Conservation (phyloP, 257 asterid genomes). For the Thymus mandschuricus region DNA sequence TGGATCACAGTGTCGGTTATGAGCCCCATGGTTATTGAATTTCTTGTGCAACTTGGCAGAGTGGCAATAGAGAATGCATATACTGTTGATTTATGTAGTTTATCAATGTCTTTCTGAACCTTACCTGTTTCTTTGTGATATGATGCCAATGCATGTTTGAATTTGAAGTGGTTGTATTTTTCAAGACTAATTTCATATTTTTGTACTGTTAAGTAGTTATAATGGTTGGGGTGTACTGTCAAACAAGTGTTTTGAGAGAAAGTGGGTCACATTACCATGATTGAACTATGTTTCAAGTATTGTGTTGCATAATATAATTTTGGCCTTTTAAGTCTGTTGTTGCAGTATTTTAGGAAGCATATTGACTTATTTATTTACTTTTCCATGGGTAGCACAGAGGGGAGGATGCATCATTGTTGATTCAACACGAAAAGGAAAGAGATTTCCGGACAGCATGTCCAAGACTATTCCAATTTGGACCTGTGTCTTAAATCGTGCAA, state of each 20-base stretch:
- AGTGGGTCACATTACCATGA: background rate
- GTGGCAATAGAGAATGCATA: no score
- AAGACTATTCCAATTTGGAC: conserved; percentile 98
- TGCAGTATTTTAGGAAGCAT: background rate
- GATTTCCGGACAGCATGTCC: conserved; percentile 99
- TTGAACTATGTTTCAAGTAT: background rate
- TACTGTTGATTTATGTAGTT: no score
- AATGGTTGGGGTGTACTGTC: background rate
- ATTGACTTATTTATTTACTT: conserved; percentile 30
- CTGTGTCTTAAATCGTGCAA: conserved; percentile 86
- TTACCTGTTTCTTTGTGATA: background rate
- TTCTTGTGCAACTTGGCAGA: no score
- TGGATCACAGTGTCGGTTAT: no score
- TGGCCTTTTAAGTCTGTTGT: background rate
- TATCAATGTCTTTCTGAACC: no score
- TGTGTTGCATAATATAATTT: conserved; percentile 5
- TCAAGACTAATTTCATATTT: conserved; percentile 8
- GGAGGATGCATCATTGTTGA: conserved; percentile 95
- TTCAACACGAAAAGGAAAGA: conserved; percentile 92
- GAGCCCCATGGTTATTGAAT: no score
- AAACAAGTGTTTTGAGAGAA: conserved; percentile 4
- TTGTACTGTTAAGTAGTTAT: background rate
- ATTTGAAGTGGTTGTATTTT: background rate
- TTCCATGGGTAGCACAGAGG: conserved; percentile 76
- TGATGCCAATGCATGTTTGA: background rate